phyloP scores from a whole-genome alignment of 2,329 filamentous ascomycete genomes.

The Aspergillus sp. region DNA sequence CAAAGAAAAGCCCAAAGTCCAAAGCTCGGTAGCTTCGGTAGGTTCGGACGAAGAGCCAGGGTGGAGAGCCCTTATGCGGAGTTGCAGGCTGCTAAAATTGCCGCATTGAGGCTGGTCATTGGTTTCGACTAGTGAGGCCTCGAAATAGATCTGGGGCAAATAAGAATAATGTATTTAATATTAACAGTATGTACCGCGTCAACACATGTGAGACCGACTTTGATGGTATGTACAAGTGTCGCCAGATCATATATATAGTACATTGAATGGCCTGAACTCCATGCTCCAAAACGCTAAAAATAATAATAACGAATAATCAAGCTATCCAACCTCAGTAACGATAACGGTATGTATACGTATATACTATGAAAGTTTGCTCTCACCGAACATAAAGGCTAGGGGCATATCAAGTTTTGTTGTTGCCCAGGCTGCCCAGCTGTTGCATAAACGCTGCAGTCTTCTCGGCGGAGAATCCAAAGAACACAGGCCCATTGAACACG shows the following conservation, averaged over 20 bases:
- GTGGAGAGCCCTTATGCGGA: too few species aligned
- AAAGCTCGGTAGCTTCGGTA: not conserved
- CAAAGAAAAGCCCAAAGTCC: not conserved
- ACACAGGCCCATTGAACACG: conserved; percentile 89
- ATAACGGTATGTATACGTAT: not conserved
- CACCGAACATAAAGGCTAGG: not conserved
- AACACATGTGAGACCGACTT: conserved; percentile 2
- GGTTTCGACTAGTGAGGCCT: too few species aligned
- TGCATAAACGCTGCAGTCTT: conserved; percentile 77
- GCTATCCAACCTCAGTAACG: not conserved
- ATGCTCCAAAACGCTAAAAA: not conserved
- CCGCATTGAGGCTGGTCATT: too few species aligned
- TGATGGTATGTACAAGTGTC: not conserved
- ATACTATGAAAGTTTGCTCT: not conserved
- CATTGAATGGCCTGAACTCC: not conserved
- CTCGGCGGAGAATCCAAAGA: conserved; percentile 85
- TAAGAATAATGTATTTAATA: not conserved
- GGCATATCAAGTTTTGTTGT: conserved; percentile 7
- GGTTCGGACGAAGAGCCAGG: too few species aligned
- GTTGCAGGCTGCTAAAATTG: too few species aligned
- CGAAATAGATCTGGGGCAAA: too few species aligned
- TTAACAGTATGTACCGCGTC: not conserved
- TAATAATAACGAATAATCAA: not conserved
- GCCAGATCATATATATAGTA: not conserved
- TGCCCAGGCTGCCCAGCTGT: conserved; percentile 40